These are phyloP conservation scores for Populus nigra DNA, from an alignment of 345 rosid species.

Conservation along the genomic window DNA sequence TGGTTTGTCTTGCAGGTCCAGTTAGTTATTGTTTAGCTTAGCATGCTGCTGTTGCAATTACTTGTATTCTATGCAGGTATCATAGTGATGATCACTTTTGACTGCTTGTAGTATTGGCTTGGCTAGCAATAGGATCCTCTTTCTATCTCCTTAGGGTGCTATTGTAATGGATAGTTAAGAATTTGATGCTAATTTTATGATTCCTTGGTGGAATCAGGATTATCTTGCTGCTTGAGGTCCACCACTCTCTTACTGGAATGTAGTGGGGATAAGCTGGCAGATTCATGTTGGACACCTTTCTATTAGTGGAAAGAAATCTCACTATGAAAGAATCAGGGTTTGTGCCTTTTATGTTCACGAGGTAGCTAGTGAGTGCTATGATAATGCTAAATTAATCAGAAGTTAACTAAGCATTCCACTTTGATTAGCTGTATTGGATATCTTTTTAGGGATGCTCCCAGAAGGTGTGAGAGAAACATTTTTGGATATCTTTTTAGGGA, in stretches of 20 bases:
- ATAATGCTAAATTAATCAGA: slow-evolving; percentile 23
- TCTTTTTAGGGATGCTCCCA: slow-evolving; percentile 16
- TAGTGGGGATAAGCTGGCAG: slow-evolving; percentile 32
- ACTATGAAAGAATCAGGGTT: not conserved
- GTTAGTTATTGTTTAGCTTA: not conserved
- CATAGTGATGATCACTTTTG: not conserved
- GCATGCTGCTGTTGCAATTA: not conserved
- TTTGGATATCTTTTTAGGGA: not conserved
- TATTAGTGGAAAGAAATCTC: slow-evolving; percentile 40
- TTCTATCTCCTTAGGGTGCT: not conserved
- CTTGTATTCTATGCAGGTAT: not conserved
- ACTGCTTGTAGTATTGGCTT: not conserved
- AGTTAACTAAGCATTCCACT: slow-evolving; percentile 31
- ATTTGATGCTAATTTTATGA: slow-evolving; percentile 7
- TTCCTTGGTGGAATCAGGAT: slow-evolving; percentile 6
- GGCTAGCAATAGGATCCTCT: not conserved
- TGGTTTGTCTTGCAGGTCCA: not conserved
- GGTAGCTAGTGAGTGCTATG: slow-evolving; percentile 4
- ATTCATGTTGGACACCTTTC: slow-evolving; percentile 25
- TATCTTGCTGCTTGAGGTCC: slow-evolving; percentile 20
- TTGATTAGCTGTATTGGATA: slow-evolving; percentile 17
- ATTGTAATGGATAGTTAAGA: not conserved
- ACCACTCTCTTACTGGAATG: slow-evolving; percentile 26
- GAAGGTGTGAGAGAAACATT: slow-evolving; percentile 8
- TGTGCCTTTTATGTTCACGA: not conserved